Evolutionary conservation across 208 protist genomes (phyloP).

Genomic region (Naegleria lovaniensis): DNA sequence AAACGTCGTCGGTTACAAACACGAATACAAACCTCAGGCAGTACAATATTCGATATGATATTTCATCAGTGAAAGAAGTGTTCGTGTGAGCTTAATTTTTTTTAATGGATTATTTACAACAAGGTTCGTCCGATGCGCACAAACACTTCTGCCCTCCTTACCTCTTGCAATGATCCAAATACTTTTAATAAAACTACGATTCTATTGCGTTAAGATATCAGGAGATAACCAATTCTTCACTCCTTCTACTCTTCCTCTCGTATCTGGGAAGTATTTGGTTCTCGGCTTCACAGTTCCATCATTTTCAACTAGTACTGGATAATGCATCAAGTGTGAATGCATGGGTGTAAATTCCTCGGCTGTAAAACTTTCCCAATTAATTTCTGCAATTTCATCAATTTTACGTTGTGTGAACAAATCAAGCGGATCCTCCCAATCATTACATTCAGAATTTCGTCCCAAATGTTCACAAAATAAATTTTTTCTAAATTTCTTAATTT

Average conservation of each 20-base stretch:
- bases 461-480: constrained; percentile 3
- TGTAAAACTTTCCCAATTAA: not conserved
- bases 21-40: not conserved
- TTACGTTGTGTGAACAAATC: not conserved
- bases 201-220: not conserved
- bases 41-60: not conserved
- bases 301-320: not conserved
- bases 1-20: not conserved
- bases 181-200: no score
- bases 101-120: no score
- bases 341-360: not conserved
- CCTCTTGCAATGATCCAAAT: no score
- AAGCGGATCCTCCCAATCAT: not conserved
- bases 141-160: no score
- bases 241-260: not conserved
- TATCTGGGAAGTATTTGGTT: not conserved
- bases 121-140: no score
- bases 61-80: not conserved
- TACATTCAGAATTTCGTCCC: not conserved
- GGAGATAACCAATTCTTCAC: not conserved
- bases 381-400: not conserved
- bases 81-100: no score
- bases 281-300: not conserved
- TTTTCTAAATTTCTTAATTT: constrained; percentile 20
- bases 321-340: not conserved